phyloP scores from a whole-genome alignment of 805 yeast species.

The Metschnikowia proteae region DNA sequence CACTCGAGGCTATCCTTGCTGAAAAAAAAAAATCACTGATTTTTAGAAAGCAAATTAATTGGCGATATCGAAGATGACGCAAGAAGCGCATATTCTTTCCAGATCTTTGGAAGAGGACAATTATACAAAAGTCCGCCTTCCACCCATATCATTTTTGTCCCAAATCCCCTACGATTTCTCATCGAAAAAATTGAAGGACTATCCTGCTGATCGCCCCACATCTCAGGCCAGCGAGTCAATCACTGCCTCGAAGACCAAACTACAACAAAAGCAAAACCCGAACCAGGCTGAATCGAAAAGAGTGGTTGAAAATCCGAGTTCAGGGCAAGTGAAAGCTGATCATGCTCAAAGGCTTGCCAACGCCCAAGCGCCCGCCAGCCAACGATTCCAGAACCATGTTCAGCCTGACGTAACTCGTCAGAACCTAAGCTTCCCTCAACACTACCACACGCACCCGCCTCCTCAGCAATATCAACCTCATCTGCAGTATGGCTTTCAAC shows the following conservation, averaged over 20 bases:
- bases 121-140: constrained; percentile 17
- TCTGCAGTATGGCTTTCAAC: constrained; percentile 1
- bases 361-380: background rate
- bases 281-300: background rate
- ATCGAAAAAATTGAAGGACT: background rate
- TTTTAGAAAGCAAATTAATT: background rate
- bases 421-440: background rate
- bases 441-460: background rate
- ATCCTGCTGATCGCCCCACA: background rate
- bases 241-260: background rate
- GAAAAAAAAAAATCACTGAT: background rate
- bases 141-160: constrained; percentile 28
- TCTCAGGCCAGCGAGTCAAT: background rate
- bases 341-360: background rate
- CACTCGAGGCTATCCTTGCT: constrained; percentile 4
- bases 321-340: background rate
- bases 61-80: background rate
- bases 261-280: background rate
- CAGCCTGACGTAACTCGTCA: background rate
- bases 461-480: constrained; percentile 6
- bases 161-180: background rate
- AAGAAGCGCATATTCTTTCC: background rate
- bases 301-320: background rate
- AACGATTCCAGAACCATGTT: background rate
- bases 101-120: background rate